phyloP scores from a whole-genome alignment of 371 early-diverging fungal species.

The Phascolomyces articulosus region DNA sequence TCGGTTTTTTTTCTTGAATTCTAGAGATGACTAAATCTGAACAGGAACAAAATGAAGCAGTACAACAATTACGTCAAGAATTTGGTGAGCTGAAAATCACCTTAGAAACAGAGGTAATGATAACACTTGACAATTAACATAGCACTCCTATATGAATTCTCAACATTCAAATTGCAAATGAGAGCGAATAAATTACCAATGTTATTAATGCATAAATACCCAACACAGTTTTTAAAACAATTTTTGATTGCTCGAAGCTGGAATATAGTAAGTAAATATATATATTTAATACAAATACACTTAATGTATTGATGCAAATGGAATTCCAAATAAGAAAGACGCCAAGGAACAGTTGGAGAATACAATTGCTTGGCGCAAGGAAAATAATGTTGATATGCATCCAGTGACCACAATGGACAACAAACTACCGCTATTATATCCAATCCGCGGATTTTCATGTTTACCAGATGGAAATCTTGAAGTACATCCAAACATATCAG shows the following conservation, averaged over 20 bases:
- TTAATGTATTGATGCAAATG: neutral
- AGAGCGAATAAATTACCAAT: neutral
- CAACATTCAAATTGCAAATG: too few relatives aligned
- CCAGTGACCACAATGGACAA: slow-evolving; percentile 70
- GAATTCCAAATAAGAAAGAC: slow-evolving; percentile 42
- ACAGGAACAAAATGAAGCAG: slow-evolving; percentile 4
- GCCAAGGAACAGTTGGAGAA: slow-evolving; percentile 70
- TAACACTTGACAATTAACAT: neutral
- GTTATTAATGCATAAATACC: neutral
- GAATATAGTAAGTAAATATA: slow-evolving; percentile 51
- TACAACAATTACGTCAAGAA: neutral
- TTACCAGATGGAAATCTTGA: slow-evolving; percentile 73
- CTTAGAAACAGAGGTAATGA: neutral
- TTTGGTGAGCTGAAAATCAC: neutral
- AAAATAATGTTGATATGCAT: slow-evolving; percentile 67
- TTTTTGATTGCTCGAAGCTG: slow-evolving; percentile 67
- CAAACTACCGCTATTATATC: slow-evolving; percentile 69
- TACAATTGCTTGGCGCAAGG: slow-evolving; percentile 73
- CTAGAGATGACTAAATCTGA: slow-evolving; percentile 2
- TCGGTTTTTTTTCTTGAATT: too few relatives aligned
- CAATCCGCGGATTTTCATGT: slow-evolving; percentile 70
- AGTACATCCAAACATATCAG: slow-evolving; percentile 65
- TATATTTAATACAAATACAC: neutral
- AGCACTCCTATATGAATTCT: too few relatives aligned
- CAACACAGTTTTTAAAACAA: slow-evolving; percentile 53